Conservation (phyloP, 31 red algal species). For the Endocladia muricata region DNA sequence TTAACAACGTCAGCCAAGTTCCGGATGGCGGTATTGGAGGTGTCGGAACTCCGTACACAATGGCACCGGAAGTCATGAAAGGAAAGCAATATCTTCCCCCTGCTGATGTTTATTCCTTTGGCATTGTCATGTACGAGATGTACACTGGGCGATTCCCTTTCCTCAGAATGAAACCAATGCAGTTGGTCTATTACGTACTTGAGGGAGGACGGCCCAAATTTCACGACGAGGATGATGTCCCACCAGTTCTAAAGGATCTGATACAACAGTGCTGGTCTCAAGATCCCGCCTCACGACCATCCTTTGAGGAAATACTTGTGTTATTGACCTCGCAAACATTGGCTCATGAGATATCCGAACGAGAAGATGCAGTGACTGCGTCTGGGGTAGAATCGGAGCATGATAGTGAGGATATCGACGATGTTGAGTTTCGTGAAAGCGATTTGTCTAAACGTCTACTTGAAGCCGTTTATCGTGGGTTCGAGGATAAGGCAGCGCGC, state of each 20-base stretch:
- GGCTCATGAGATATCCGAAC: slow-evolving; percentile 17
- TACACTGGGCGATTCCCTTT: slow-evolving; percentile 84
- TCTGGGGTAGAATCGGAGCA: background rate
- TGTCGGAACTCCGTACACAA: slow-evolving; percentile 90
- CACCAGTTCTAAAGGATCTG: slow-evolving; percentile 32
- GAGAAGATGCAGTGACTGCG: slow-evolving; percentile 1
- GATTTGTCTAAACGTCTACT: slow-evolving; percentile 62
- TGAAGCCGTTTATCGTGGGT: slow-evolving; percentile 49
- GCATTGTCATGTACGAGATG: slow-evolving; percentile 94
- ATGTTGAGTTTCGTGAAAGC: slow-evolving; percentile 6
- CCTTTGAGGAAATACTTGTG: slow-evolving; percentile 61
- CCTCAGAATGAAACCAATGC: slow-evolving; percentile 78
- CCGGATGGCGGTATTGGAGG: slow-evolving; percentile 11
- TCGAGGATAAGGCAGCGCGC: slow-evolving; percentile 17
- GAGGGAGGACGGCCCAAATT: slow-evolving; percentile 55
- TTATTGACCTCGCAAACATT: slow-evolving; percentile 35
- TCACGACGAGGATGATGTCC: slow-evolving; percentile 61
- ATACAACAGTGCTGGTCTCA: slow-evolving; percentile 70
- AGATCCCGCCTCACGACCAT: slow-evolving; percentile 51
- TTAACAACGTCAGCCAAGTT: background rate
- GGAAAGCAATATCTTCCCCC: slow-evolving; percentile 63
- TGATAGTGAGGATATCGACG: background rate
- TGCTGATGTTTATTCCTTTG: slow-evolving; percentile 97
- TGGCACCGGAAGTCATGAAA: slow-evolving; percentile 97
- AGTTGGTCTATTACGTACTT: slow-evolving; percentile 89